A percentile compares a stretch with the other conserved stretches of the same genome.
Conservation (phyloP, 2,329 filamentous ascomycete species). For the Phialocephala subalpina region DNA sequence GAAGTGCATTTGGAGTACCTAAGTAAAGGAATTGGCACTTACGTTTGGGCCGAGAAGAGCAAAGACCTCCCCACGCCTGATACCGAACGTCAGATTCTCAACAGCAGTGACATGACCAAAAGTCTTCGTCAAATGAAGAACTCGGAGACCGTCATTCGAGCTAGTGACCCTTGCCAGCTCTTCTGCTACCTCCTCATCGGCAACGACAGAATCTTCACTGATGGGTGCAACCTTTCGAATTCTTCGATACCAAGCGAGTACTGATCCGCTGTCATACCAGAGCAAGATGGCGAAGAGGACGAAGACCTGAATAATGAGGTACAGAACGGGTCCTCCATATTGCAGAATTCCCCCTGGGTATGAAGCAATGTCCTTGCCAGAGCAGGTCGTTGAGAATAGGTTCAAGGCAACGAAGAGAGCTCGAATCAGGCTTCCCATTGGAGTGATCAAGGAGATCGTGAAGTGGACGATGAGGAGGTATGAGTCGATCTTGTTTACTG, state of each 20-base stretch:
- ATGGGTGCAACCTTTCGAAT: conserved; percentile 32
- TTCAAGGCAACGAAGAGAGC: conserved; percentile 82
- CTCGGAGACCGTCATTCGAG: conserved; percentile 64
- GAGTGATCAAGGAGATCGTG: conserved; percentile 75
- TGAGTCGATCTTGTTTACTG: conserved; percentile 72
- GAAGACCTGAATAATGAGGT: conserved; percentile 77
- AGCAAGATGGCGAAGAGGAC: conserved; percentile 76
- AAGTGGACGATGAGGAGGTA: conserved; percentile 77
- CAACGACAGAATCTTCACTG: conserved; percentile 17
- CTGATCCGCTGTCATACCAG: conserved; percentile 81
- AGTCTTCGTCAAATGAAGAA: conserved; percentile 80
- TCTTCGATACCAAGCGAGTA: conserved; percentile 60
- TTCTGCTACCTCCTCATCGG: conserved; percentile 63
- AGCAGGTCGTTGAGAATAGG: conserved; percentile 82
- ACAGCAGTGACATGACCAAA: conserved; percentile 82
- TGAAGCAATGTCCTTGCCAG: conserved; percentile 65
- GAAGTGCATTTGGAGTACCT: no score
- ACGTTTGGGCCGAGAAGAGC: conserved; percentile 87
- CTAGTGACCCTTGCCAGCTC: conserved; percentile 71
- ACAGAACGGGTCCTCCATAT: conserved; percentile 87
- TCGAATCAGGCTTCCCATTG: conserved; percentile 78
- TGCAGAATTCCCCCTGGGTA: conserved; percentile 76
- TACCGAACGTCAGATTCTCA: conserved; percentile 87
- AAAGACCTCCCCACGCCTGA: conserved; percentile 83
- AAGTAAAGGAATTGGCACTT: neutral